A percentile compares a stretch with the other conserved stretches of the same genome.
Conservation (phyloP, 306 rosid species). For the Quercus bicolor region DNA sequence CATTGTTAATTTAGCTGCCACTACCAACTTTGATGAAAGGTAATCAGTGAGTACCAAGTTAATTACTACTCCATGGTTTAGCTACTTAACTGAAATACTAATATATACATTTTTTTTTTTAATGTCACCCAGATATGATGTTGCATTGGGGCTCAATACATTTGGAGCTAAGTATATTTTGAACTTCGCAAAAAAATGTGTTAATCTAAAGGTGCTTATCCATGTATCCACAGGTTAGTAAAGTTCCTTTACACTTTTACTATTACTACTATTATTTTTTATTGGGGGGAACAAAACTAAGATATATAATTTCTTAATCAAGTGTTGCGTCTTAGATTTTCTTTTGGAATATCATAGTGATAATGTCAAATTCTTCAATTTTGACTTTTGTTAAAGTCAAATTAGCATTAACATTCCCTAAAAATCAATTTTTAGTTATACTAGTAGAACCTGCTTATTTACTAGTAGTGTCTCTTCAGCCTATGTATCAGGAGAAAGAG, state of each 20-base stretch:
- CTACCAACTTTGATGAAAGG: slow-evolving; percentile 83
- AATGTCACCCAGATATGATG: slow-evolving; percentile 47
- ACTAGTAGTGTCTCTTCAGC: slow-evolving; percentile 30
- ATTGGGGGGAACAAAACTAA: too few relatives aligned
- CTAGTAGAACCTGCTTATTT: background rate
- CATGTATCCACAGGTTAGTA: slow-evolving; percentile 78
- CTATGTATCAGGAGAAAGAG: slow-evolving; percentile 72
- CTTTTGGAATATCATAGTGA: too few relatives aligned
- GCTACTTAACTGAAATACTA: background rate
- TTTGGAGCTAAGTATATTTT: slow-evolving; percentile 60
- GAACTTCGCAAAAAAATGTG: slow-evolving; percentile 59
- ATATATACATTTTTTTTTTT: background rate
- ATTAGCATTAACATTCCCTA: background rate
- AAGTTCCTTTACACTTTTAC: background rate
- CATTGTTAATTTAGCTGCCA: slow-evolving; percentile 72
- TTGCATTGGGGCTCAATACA: slow-evolving; percentile 55
- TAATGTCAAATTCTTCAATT: too few relatives aligned
- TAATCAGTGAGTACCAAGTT: background rate
- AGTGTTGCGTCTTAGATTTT: too few relatives aligned
- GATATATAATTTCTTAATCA: too few relatives aligned
- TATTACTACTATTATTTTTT: background rate
- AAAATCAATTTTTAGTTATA: background rate
- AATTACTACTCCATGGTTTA: background rate
- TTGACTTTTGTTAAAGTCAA: too few relatives aligned
- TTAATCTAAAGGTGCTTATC: slow-evolving; percentile 45